Evolutionary conservation across 1,284 basidiomycete species (phyloP), one percentile per base, ranked within the genome.

Genomic region (Rhodotorula sp.): DNA sequence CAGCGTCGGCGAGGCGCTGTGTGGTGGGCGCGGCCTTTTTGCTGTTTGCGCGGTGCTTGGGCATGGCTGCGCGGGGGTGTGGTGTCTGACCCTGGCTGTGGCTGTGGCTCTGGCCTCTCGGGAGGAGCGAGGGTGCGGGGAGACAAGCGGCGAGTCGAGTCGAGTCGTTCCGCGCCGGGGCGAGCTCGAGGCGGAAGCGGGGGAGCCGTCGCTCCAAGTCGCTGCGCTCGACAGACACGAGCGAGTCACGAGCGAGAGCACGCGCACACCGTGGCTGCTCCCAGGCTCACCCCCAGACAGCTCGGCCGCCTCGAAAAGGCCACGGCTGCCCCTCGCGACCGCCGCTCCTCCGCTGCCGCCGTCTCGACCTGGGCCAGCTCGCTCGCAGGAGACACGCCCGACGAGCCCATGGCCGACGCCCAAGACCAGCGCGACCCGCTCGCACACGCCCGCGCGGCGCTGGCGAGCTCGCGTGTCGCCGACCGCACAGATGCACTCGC

Each of bases 1-100:
- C 45, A 8, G 17, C 19, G 3, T 23, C n/a, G 14, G 56, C 59
- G 49, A 54, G 49, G 10, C 48, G 49, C 1, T 56, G 50, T 21
- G 67, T 48, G 25, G 70, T 61, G 27, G 71, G 73, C 65, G 58
- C 71, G 44, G 53, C 55, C 62, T 54, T 68, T 52, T 61, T 61
- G 27, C 48, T 50, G 60, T 61, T 61, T 21, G 60, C 60, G 21
- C 60, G 59, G 27, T 50, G 60, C 49, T 61, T 70, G 55, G 68
- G 66, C 70, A 70, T 75, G 48, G 17, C 55, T 12, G 41, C 12
- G 34, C 34, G 34, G 34, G 21, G 44, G 19, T 10, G 25, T 12
- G 19, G 42, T 54, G 46, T 34, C 13, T 14, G 55, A 41, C 1
- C 7, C 41, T n/a, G n/a, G 16, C 13, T 19, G 48, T 48, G 53